phyloP scores from a whole-genome alignment of 345 rosid genomes.

The Eucalyptus lansdowneana region DNA sequence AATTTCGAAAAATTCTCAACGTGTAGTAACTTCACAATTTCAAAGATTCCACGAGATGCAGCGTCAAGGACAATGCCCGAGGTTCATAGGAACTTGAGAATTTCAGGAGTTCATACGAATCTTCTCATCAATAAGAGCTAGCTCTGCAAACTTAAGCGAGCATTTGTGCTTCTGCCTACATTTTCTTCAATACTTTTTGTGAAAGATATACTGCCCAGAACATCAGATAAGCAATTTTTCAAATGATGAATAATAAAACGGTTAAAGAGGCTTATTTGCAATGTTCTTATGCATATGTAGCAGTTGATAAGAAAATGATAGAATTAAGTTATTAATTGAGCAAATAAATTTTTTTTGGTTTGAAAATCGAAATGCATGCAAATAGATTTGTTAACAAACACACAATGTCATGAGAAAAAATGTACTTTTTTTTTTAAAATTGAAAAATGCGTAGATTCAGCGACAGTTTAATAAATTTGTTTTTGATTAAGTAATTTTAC shows the following conservation, averaged over 20 bases:
- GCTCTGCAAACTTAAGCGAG: background rate
- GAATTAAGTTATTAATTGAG: background rate
- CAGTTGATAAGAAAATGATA: background rate
- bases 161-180: background rate
- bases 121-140: background rate
- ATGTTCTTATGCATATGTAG: background rate
- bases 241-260: background rate
- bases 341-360: background rate
- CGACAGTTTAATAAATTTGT: no score
- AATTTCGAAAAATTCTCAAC: background rate
- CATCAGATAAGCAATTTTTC: background rate
- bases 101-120: background rate
- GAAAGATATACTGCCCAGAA: background rate
- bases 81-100: background rate
- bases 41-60: background rate
- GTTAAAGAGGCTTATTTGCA: background rate
- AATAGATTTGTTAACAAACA: background rate
- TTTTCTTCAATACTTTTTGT: background rate
- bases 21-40: background rate
- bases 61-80: background rate
- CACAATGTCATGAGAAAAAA: background rate
- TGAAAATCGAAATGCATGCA: background rate
- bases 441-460: background rate
- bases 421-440: no score
- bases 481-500: no score